These are phyloP conservation scores for Mycosarcoma maydis DNA, from an alignment of 1,284 basidiomycete genomes.

Conservation along the genomic window DNA sequence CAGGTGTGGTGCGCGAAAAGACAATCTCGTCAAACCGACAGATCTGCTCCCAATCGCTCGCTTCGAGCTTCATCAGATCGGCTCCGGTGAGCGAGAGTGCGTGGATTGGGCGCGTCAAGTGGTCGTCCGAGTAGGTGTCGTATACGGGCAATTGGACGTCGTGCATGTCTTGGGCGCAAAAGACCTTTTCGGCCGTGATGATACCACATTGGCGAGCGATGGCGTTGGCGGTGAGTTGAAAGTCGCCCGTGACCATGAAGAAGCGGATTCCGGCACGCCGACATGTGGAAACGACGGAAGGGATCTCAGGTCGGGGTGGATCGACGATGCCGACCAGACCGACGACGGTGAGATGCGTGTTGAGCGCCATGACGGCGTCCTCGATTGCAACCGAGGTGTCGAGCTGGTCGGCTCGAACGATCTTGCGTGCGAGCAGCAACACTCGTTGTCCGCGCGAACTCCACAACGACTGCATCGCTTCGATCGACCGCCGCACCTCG, in stretches of 20 bases:
- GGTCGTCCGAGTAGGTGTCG: constrained; percentile 45
- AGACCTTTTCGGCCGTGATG: constrained; percentile 68
- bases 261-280: constrained; percentile 75
- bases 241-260: constrained; percentile 77
- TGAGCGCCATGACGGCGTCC: constrained; percentile 57
- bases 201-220: constrained; percentile 75
- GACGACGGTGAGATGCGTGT: constrained; percentile 71
- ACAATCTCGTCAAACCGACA: constrained; percentile 75
- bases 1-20: constrained; percentile 78
- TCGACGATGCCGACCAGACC: constrained; percentile 76
- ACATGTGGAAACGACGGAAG: constrained; percentile 71
- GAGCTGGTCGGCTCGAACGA: constrained; percentile 44
- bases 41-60: constrained; percentile 70
- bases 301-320: constrained; percentile 74
- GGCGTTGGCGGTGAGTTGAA: constrained; percentile 71
- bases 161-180: constrained; percentile 67
- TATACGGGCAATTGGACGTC: constrained; percentile 14
- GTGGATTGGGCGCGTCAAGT: constrained; percentile 24
- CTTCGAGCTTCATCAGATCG: constrained; percentile 27
- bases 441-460: constrained; percentile 75
- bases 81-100: constrained; percentile 26
- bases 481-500: constrained; percentile 8
- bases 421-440: constrained; percentile 68
- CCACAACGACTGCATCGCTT: constrained; percentile 66
- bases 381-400: constrained; percentile 68